A percentile compares a stretch with the other conserved stretches of the same genome.
Conservation (phyloP, 768 basidiomycete genomes). For the Flagelloscypha sp. region DNA sequence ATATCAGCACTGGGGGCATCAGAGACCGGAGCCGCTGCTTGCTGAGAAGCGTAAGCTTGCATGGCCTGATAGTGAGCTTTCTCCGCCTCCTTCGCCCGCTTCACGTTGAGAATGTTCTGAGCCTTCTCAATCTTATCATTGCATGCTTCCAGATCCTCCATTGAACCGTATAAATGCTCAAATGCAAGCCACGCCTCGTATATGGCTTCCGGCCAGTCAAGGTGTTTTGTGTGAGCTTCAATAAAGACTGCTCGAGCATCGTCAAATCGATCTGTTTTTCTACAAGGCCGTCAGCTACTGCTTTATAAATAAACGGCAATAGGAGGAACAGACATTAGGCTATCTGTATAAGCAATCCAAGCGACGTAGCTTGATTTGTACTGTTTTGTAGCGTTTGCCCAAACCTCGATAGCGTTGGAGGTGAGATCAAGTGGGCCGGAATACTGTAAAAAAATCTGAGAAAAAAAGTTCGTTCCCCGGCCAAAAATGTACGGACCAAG, state of each 20-base stretch:
- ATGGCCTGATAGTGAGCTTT: constrained; percentile 44
- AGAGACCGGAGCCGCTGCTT: constrained; percentile 27
- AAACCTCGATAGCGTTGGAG: constrained; percentile 53
- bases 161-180: constrained; percentile 73
- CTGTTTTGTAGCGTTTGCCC: constrained; percentile 57
- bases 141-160: constrained; percentile 55
- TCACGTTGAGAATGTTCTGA: constrained; percentile 49
- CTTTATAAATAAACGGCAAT: constrained; percentile 5
- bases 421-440: constrained; percentile 33
- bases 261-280: constrained; percentile 45
- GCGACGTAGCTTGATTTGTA: constrained; percentile 66
- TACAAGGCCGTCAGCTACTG: constrained; percentile 16
- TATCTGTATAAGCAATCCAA: constrained; percentile 70
- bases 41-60: constrained; percentile 35
- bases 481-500: constrained; percentile 43
- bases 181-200: constrained; percentile 90
- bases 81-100: constrained; percentile 60
- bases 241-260: constrained; percentile 60
- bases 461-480: neutral
- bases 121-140: constrained; percentile 60
- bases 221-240: constrained; percentile 56
- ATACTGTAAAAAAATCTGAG: constrained; percentile 31
- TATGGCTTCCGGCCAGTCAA: constrained; percentile 94
- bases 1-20: constrained; percentile 16
- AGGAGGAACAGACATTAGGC: constrained; percentile 49